Percentiles rank a stretch among this genome's conserved stretches.
Evolutionary conservation across 2,329 filamentous ascomycete genomes (phyloP).

Genomic region (Lecanoromycetidae sp.): DNA sequence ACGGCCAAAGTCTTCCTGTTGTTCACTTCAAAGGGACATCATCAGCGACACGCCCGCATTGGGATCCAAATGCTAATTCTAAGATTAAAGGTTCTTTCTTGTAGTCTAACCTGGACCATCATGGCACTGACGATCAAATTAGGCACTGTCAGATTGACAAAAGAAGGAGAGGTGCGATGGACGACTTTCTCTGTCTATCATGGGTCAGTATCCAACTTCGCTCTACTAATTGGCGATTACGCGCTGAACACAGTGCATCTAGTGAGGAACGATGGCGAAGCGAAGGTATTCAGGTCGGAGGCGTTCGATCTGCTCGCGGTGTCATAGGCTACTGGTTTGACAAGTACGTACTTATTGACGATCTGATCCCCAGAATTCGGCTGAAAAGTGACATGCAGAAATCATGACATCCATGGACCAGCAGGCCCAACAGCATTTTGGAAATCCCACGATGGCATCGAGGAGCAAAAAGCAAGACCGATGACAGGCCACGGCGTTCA

Average conservation of each 20-base stretch:
- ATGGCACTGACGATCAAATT: not conserved
- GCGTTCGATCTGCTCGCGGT: conserved; percentile 50
- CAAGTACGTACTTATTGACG: conserved; percentile 30
- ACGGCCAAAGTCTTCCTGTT: conserved; percentile 48
- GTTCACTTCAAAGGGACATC: conserved; percentile 56
- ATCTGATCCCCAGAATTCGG: not conserved
- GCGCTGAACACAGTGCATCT: not conserved
- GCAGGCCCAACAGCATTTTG: conserved; percentile 66
- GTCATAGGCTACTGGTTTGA: conserved; percentile 70
- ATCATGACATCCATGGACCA: conserved; percentile 56
- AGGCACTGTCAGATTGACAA: conserved; percentile 53
- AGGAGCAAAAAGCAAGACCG: not conserved
- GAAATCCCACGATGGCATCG: conserved; percentile 37
- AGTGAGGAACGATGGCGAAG: conserved; percentile 61
- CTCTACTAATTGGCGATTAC: too few species aligned
- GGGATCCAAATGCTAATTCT: conserved; percentile 58
- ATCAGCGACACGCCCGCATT: conserved; percentile 48
- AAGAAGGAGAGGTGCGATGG: conserved; percentile 62
- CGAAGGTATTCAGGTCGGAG: conserved; percentile 64
- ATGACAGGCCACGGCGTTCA: not conserved
- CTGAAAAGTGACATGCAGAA: conserved; percentile 29
- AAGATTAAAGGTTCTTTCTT: conserved; percentile 51
- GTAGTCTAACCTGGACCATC: conserved; percentile 7
- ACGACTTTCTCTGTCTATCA: conserved; percentile 54
- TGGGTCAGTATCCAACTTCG: conserved; percentile 23